A percentile compares a stretch with the other conserved stretches of the same genome.
Conservation (phyloP, 371 early-diverging fungal genomes). For the Mortierella polycephala region DNA sequence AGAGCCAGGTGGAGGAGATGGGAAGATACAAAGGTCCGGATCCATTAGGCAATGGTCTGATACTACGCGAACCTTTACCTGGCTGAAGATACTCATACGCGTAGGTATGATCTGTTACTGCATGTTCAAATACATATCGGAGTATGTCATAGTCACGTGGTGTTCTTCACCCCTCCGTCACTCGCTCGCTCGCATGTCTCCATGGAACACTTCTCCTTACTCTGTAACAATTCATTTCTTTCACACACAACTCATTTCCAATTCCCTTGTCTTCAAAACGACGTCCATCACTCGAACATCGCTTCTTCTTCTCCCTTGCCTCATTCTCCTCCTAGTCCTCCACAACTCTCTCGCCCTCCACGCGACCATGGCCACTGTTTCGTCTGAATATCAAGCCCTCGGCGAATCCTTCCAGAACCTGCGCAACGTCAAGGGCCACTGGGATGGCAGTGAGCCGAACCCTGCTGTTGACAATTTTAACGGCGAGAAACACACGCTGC, state of each 20-base stretch:
- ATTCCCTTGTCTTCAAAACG: conserved; percentile 5
- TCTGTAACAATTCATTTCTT: too few relatives aligned
- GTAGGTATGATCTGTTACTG: too few relatives aligned
- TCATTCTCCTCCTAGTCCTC: not conserved
- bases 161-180: too few relatives aligned
- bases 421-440: conserved; percentile 62
- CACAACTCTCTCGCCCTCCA: not conserved
- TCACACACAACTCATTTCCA: not conserved
- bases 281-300: not conserved
- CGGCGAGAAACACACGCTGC: conserved; percentile 64
- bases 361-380: conserved; percentile 36
- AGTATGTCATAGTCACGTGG: too few relatives aligned
- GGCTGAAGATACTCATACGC: too few relatives aligned
- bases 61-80: too few relatives aligned
- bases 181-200: too few relatives aligned
- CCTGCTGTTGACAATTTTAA: conserved; percentile 62
- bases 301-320: not conserved
- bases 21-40: too few relatives aligned
- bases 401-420: conserved; percentile 57
- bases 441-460: conserved; percentile 62
- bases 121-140: too few relatives aligned
- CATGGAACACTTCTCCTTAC: too few relatives aligned
- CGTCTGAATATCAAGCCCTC: conserved; percentile 50
- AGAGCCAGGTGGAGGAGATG: too few relatives aligned
- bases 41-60: too few relatives aligned